phyloP scores from a whole-genome alignment of 768 basidiomycete species.

The Panellus pusillus region DNA sequence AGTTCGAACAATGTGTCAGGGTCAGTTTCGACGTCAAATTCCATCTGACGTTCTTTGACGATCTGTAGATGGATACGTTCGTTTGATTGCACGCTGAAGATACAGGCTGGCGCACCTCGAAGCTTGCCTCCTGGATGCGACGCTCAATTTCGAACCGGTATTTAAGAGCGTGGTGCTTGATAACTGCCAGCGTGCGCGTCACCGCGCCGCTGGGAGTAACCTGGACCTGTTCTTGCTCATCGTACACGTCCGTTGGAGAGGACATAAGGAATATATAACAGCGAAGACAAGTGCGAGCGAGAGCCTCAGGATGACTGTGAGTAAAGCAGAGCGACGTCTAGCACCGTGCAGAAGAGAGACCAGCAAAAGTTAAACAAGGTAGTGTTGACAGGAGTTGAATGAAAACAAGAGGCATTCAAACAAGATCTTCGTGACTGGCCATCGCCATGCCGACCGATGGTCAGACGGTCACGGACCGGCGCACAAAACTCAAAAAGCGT shows the following conservation, averaged over 20 bases:
- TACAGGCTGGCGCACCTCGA: constrained; percentile 56
- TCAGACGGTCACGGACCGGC: too few species aligned
- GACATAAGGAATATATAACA: constrained; percentile 9
- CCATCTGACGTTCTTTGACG: constrained; percentile 87
- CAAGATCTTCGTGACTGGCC: too few species aligned
- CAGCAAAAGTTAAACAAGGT: background rate
- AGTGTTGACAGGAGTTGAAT: too few species aligned
- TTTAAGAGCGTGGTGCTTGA: constrained; percentile 75
- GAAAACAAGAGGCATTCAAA: too few species aligned
- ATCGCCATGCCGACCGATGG: too few species aligned
- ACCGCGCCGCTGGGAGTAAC: constrained; percentile 23
- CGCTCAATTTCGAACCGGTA: constrained; percentile 81
- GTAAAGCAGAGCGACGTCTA: constrained; percentile 14
- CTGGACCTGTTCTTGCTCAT: constrained; percentile 20
- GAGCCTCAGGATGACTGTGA: background rate
- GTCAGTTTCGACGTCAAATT: constrained; percentile 81
- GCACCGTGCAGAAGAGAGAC: constrained; percentile 1
- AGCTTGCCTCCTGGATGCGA: constrained; percentile 75
- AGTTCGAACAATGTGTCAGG: constrained; percentile 77
- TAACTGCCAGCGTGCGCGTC: constrained; percentile 79
- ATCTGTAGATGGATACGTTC: constrained; percentile 47
- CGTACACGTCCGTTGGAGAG: constrained; percentile 24
- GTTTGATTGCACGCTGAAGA: constrained; percentile 13
- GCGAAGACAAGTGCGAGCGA: constrained; percentile 2
- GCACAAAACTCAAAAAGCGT: too few species aligned